Conservation (phyloP, 768 basidiomycete species). For the Rhodotorula kratochvilovae region DNA sequence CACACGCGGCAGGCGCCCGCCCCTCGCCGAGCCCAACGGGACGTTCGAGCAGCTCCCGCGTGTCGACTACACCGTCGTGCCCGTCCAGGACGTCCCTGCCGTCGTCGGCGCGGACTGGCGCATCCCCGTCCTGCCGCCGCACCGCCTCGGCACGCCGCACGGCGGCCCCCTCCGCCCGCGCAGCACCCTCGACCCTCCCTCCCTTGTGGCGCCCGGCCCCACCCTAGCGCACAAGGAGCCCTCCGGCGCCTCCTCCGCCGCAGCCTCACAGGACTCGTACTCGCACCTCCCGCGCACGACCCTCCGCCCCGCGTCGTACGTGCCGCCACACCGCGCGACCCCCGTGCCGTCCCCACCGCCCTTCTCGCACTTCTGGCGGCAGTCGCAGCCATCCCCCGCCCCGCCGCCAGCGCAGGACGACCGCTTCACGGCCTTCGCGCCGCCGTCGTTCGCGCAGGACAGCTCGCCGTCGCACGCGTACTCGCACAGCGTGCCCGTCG, state of each 20-base stretch:
- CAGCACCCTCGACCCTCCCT: too few relatives aligned
- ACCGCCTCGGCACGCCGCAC: neutral
- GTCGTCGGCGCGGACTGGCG: neutral
- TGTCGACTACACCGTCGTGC: neutral
- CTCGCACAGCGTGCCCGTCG: neutral
- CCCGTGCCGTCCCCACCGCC: constrained; percentile 5
- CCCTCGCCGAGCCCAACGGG: too few relatives aligned
- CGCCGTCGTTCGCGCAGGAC: neutral
- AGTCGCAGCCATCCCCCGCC: neutral
- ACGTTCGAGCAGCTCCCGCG: constrained; percentile 15
- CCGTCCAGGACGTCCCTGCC: neutral
- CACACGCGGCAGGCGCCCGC: neutral
- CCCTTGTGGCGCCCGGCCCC: too few relatives aligned
- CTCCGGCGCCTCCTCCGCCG: neutral
- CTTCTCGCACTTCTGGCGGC: neutral
- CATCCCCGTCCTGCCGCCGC: constrained; percentile 5
- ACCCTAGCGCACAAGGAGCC: neutral
- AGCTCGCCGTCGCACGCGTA: neutral
- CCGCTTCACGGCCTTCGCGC: too few relatives aligned
- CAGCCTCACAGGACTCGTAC: constrained; percentile 7
- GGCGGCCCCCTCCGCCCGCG: too few relatives aligned
- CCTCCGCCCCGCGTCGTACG: constrained; percentile 13
- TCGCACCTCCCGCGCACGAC: neutral
- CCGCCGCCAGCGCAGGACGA: neutral
- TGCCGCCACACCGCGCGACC: neutral